Evolutionary conservation across 2,329 filamentous ascomycete species (phyloP), one percentile per base, ranked within the genome.

Genomic region (Xylariales sp.): DNA sequence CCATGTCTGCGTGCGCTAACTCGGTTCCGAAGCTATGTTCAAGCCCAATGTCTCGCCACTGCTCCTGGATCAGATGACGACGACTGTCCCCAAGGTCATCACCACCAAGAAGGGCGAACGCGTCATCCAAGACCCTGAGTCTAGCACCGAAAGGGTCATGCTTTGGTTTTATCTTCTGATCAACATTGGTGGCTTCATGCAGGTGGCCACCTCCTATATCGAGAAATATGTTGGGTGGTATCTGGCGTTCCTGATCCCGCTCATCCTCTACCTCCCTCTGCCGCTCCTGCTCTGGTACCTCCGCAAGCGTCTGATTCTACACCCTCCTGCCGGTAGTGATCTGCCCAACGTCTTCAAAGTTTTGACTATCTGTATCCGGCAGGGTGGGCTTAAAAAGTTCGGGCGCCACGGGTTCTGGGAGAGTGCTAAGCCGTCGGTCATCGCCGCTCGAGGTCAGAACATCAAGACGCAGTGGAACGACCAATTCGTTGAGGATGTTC

Each of bases 31-130:
- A 47, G 50, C 64, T 46, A 69, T 70, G 62, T 87, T 88, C 71
- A 89, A 89, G 66, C 66, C 81, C 28, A 88, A 87, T 48, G 80
- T 89, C 27, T 78, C 80, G 0, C 80, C 82, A 1, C 64, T 84
- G 14, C 72, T 86, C 20, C 76, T 83, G 9, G 82, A 86, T 49
- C 82, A 86, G 53, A 74, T 82, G 53, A 71, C 65, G 3, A 70
- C 73, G 16, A 76, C 75, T 4, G 74, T 73, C 21, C 70, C 74
- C 15, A 70, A 63, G 36, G 70, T 82, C 32, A 63, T 71, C 27
- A 74, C 68, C 3, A 56, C 73, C 8, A 54, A 55, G 31, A 74
- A 63, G 3, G 82, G 82, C 14, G 78, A 84, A 56, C 73, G 77
- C 15, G 78, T 85, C 21, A 82, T 86, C 36, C 70, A 82, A n/a